phyloP scores from a whole-genome alignment of 1,284 basidiomycete genomes.

The Melampsora occidentalis region DNA sequence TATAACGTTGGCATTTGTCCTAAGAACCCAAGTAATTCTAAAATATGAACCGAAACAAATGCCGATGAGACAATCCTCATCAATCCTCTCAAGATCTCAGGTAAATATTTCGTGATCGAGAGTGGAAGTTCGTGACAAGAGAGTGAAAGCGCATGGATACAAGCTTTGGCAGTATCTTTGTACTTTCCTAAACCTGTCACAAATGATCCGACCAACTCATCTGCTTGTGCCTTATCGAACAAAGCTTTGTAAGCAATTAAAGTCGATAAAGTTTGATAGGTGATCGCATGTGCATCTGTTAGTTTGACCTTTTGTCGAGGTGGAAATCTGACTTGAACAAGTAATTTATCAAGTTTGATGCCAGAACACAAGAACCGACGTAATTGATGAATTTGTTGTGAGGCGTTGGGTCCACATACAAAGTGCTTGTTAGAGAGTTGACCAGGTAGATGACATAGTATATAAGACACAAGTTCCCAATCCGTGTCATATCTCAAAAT shows the following conservation, averaged over 20 bases:
- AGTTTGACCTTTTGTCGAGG: constrained; percentile 58
- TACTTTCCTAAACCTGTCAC: constrained; percentile 70
- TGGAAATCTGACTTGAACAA: constrained; percentile 61
- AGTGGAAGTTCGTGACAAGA: constrained; percentile 83
- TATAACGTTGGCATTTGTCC: constrained; percentile 76
- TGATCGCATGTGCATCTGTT: constrained; percentile 81
- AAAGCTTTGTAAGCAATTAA: constrained; percentile 82
- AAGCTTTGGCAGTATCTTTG: constrained; percentile 78
- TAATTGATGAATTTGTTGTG: constrained; percentile 65
- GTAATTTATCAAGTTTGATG: constrained; percentile 63
- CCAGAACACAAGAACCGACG: constrained; percentile 69
- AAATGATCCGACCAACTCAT: constrained; percentile 77
- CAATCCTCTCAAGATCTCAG: constrained; percentile 79
- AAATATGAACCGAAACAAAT: constrained; percentile 89
- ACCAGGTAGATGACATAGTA: constrained; percentile 83
- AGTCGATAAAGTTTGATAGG: constrained; percentile 82
- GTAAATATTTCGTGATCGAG: constrained; percentile 76
- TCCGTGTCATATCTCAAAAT: constrained; percentile 74
- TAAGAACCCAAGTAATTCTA: constrained; percentile 84
- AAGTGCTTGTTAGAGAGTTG: constrained; percentile 95
- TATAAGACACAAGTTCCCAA: constrained; percentile 92
- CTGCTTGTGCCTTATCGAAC: constrained; percentile 66
- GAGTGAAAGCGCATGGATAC: constrained; percentile 83
- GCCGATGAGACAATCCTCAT: constrained; percentile 93
- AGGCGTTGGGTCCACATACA: constrained; percentile 83